Percentiles rank a stretch among this genome's conserved stretches.
These are phyloP conservation scores for Puccinia horiana DNA, from an alignment of 1,284 basidiomycete species.

Conservation along the genomic window DNA sequence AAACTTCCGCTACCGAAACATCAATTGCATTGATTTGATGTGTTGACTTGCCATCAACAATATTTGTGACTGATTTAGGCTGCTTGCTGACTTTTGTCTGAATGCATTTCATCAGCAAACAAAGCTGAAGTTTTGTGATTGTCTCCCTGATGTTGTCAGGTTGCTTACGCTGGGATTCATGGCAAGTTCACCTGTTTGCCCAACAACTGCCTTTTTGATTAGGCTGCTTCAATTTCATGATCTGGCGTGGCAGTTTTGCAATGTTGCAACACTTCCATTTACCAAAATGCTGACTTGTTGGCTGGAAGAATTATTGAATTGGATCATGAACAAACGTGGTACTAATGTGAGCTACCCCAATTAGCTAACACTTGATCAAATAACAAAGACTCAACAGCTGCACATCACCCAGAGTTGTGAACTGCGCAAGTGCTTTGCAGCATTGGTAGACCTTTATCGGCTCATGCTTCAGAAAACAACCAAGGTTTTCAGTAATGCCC, in stretches of 20 bases:
- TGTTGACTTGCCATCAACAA: not conserved
- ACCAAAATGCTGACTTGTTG: not conserved
- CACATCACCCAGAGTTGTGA: not conserved
- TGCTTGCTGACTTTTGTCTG: not conserved
- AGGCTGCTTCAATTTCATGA: slow-evolving; percentile 17
- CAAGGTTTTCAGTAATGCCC: not conserved
- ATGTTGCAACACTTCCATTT: not conserved
- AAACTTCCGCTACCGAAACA: not conserved
- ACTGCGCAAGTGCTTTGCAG: not conserved
- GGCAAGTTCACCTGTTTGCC: not conserved
- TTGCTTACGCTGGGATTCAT: not conserved
- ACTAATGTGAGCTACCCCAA: not conserved
- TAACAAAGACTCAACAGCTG: not conserved
- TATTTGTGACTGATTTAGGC: no score
- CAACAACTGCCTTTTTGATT: slow-evolving; percentile 10
- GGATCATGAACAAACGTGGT: not conserved
- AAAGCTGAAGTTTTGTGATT: not conserved
- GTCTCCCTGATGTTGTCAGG: not conserved
- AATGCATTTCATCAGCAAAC: no score
- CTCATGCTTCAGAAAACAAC: not conserved
- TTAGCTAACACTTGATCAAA: not conserved
- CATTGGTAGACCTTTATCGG: not conserved
- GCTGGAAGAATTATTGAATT: not conserved
- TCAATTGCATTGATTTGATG: slow-evolving; percentile 7
- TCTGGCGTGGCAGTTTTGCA: slow-evolving; percentile 28